Conservation (phyloP, 1,139 yeast genomes). For the Lodderomyces parapsilosis region DNA sequence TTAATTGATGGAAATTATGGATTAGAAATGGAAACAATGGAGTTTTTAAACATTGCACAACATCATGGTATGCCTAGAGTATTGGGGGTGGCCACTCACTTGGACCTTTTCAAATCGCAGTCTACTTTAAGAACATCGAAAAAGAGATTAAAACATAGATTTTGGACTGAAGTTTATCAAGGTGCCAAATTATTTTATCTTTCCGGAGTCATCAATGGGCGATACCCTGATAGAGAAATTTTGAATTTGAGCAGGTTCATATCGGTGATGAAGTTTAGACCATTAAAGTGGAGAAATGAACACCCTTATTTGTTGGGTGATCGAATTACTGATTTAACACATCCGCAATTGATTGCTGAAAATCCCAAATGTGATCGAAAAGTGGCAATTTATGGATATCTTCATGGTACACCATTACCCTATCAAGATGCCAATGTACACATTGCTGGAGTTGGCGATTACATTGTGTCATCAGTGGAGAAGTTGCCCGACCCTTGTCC, state of each 20-base stretch:
- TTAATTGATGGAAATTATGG: conserved; percentile 97
- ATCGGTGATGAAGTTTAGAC: conserved; percentile 96
- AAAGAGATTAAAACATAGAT: conserved; percentile 87
- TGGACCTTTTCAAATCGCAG: conserved; percentile 89
- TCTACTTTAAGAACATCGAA: conserved; percentile 89
- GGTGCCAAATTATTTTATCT: conserved; percentile 95
- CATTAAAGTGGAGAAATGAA: conserved; percentile 97
- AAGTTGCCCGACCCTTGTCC: conserved; percentile 98
- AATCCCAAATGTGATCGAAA: conserved; percentile 85
- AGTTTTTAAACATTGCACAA: conserved; percentile 90
- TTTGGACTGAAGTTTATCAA: conserved; percentile 98
- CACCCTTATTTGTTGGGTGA: conserved; percentile 94
- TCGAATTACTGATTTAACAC: conserved; percentile 92
- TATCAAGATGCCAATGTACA: conserved; percentile 77
- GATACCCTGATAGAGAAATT: conserved; percentile 97
- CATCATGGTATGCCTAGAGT: conserved; percentile 99
- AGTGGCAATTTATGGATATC: conserved; percentile 88
- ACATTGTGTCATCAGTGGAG: conserved; percentile 71
- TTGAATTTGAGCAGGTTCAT: conserved; percentile 88
- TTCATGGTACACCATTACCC: conserved; percentile 90
- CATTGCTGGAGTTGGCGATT: conserved; percentile 95
- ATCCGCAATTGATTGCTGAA: conserved; percentile 76
- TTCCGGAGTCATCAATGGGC: conserved; percentile 94
- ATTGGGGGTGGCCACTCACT: conserved; percentile 91
- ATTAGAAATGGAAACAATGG: conserved; percentile 99